Conservation (phyloP, 306 rosid genomes). For the Corylus americana region DNA sequence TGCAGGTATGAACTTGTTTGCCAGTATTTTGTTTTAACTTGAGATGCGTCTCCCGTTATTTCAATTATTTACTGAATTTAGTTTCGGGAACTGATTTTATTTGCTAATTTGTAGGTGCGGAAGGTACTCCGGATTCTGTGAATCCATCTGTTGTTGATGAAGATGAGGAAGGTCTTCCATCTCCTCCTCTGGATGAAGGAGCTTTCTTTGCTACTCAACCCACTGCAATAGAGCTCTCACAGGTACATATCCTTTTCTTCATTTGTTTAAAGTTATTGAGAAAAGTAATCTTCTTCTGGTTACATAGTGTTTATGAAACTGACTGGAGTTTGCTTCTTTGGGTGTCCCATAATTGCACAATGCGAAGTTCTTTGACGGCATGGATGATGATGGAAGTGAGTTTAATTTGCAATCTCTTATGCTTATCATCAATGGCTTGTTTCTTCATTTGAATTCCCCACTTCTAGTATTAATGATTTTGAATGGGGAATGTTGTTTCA, state of each 20-base stretch:
- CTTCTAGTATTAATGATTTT: slow-evolving; percentile 41
- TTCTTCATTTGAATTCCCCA: slow-evolving; percentile 44
- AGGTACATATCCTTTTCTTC: slow-evolving; percentile 43
- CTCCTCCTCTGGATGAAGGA: slow-evolving; percentile 89
- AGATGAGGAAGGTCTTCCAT: slow-evolving; percentile 83
- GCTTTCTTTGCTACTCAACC: slow-evolving; percentile 64
- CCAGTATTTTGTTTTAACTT: not conserved
- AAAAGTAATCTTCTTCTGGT: not conserved
- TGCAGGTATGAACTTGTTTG: slow-evolving; percentile 38
- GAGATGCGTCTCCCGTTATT: not conserved
- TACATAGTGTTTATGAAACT: slow-evolving; percentile 36
- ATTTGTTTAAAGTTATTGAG: slow-evolving; percentile 1
- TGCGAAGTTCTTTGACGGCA: slow-evolving; percentile 91
- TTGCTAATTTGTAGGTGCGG: slow-evolving; percentile 39
- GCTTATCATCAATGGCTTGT: slow-evolving; percentile 39
- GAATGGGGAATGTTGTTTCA: slow-evolving; percentile 54
- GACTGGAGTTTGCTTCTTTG: slow-evolving; percentile 42
- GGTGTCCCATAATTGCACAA: slow-evolving; percentile 26
- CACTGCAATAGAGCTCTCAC: slow-evolving; percentile 75
- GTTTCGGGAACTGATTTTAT: slow-evolving; percentile 11
- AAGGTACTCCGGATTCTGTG: slow-evolving; percentile 71
- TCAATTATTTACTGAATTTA: not conserved
- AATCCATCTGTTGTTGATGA: slow-evolving; percentile 62
- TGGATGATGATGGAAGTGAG: slow-evolving; percentile 98
- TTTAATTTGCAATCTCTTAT: slow-evolving; percentile 41